Base-by-base conservation (phyloP, 805 yeast genomes). In the Nakazawaea sp. region DNA sequence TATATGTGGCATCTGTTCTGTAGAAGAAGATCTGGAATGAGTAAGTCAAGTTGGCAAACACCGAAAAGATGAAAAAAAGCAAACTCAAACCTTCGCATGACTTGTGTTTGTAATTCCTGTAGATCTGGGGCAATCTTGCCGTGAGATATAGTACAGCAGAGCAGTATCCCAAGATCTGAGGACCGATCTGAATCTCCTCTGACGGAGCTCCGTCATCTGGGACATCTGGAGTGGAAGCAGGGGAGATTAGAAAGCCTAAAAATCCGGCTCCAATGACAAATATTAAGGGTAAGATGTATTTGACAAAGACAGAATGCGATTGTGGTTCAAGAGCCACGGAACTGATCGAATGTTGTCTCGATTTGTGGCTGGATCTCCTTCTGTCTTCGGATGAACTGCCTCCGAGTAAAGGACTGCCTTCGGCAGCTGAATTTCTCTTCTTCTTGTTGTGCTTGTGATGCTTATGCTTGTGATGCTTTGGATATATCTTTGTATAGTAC, bases 21-120 rank as follows among this genome's bases (percentile, higher is more conserved):
- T 70, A 82, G 44, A 78, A 64, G 41, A 84, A 57, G 38, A 83
- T 82, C 52, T 82, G 88, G 33, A 76, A 72, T 17, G 88, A 84
- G 49, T 81, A 84, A 4, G 90, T 78, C 44, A 82, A 51, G 54
- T 83, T 83, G 15, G 92, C 94, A 48, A 81, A 61, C 8, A 82
- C 72, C 21, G 89, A 80, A 45, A 82, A 76, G 45, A 83, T 57
- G 61, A 83, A 82, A 58, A 83, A 84, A 36, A 86, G 71, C 44
- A 90, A 72, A 39, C 96, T 81, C 48, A 92, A 79, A 2, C 97
- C 97, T 40, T 75, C 71, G 38, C 88, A 88, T 4, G 95, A 82
- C 50, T 79, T 76, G 45, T 95, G 73, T 32, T 64, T 64, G 55
- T 78, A 74, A 59, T 90, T 90, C 52, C 84, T 94, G 40, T 72